These are phyloP conservation scores for Talaromyces sp. DNA, from an alignment of 2,329 filamentous ascomycete species.

Conservation along the genomic window DNA sequence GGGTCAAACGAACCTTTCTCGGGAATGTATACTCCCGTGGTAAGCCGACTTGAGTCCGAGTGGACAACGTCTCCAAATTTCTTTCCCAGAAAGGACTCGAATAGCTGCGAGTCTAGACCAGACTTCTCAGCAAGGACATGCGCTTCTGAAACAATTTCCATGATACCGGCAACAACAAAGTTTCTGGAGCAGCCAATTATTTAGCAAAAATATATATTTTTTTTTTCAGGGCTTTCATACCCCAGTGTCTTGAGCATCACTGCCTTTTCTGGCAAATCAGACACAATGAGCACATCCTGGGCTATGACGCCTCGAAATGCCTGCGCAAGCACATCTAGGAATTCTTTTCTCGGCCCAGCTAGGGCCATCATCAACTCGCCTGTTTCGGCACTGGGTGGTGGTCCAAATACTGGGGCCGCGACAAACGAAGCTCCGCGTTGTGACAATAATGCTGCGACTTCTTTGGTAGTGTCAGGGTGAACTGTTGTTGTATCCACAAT, in stretches of 20 bases:
- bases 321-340: not conserved
- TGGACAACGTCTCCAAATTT: constrained; percentile 24
- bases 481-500: constrained; percentile 14
- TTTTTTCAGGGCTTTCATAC: not conserved
- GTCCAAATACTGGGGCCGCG: constrained; percentile 12
- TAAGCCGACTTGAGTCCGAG: constrained; percentile 24
- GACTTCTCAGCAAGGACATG: constrained; percentile 28
- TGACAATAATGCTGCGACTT: not conserved
- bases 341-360: constrained; percentile 1
- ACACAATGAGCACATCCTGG: constrained; percentile 11
- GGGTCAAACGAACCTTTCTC: constrained; percentile 15
- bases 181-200: constrained; percentile 8
- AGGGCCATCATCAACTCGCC: constrained; percentile 10
- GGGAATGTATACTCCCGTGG: constrained; percentile 22
- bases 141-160: constrained; percentile 25
- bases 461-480: constrained; percentile 10
- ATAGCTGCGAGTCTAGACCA: constrained; percentile 16
- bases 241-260: constrained; percentile 11
- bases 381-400: constrained; percentile 10
- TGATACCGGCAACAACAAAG: constrained; percentile 16
- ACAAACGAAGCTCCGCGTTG: not conserved
- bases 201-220: not conserved
- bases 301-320: constrained; percentile 10
- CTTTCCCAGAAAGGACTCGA: constrained; percentile 23
- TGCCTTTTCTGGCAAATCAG: constrained; percentile 12